Evolutionary conservation across 2,329 filamentous ascomycete species (phyloP), one percentile per base, ranked within the genome.

Genomic region (Akanthomyces dipterigenus): DNA sequence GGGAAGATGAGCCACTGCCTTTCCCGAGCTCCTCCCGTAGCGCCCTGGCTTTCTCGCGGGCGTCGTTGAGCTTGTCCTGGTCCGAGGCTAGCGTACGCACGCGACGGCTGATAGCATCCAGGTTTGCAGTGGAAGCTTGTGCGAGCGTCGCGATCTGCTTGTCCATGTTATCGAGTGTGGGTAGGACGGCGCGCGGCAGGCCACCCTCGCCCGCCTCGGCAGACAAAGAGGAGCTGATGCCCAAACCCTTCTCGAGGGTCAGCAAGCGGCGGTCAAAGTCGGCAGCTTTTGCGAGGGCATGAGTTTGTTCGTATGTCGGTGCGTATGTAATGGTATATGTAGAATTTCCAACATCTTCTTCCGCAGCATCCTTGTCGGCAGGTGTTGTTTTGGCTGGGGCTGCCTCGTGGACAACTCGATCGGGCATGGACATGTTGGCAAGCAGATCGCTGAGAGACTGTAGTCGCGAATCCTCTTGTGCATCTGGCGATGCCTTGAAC

Each of bases 191-290:
- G 53, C 83, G 78, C 14, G 83, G 80, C 5, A 83, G 70, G 18
- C 80, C 80, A 60, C 84, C 81, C 1, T 81, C 74, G 65, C 81
- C 85, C 36, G 82, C 75, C 66, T 87, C 86, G 1, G 88, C 82
- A 65, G 89, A 79, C 12, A 85, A 82, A 0, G 87, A 85, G 24
- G 87, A 86, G 45, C 86, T 88, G 54, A 96, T 82, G 11, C 95
- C 95, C 31, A 99, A 82, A 1, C 87, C 84, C 66, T 86, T 86
- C 77, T 99, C 95, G 53, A 99, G 79, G 34, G 89, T 78, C 3
- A 88, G 78, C 22, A 99, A 83, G 5, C 95, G 86, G 34, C 85
- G 82, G 71, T 98, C 93, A 69, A 99, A 97, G 64, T 95, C 89
- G 26, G 93, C 90, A 7, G 91, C 88, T 72, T 92, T 90, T 38